Evolutionary conservation across 1,139 yeast species (phyloP), one percentile per base, ranked within the genome.

Genomic region (Candida sp.): DNA sequence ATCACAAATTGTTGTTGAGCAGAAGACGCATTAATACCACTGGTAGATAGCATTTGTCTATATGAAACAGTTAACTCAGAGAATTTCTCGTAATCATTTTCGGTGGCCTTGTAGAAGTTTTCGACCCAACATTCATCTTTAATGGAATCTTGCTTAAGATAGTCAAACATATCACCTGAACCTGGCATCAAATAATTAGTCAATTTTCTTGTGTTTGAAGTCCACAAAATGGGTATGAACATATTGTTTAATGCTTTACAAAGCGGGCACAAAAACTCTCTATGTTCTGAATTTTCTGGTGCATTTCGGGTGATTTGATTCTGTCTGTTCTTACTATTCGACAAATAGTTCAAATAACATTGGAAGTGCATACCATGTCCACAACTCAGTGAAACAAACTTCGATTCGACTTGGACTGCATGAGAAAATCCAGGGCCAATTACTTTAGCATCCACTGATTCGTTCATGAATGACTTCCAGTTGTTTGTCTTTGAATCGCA

Each of bases 331-430:
- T 79, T 68, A 39, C 77, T 73, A 19, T 80, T 73, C 41, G 71
- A 70, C 56, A 82, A 66, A 57, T 82, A 87, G 46, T 82, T 81
- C 44, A 79, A 61, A 53, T 84, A 87, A 57, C 99, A 93, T 32
- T 79, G 75, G 51, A 79, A 81, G 61, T 93, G 99, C 82, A 93
- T 85, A 1, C 96, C 95, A 64, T 93, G 99, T 0, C 97, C 96
- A 67, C 99, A 93, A 42, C 96, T 84, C 53, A 84, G 82, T 5
- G 90, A 72, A 1, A 87, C 81, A 5, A 84, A 68, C 42, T 75
- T 75, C 41, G 66, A 71, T 35, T 74, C 73, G 38, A 70, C 68
- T 44, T 66, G 58, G 5, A 64, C 63, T 21, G 58, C 63, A 12
- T 63, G 56, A 1, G 82, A 78, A 54, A 84, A 87, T 0, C 91